Evolutionary conservation across 805 yeast genomes (phyloP).

Genomic region (Metschnikowia arizonensis): DNA sequence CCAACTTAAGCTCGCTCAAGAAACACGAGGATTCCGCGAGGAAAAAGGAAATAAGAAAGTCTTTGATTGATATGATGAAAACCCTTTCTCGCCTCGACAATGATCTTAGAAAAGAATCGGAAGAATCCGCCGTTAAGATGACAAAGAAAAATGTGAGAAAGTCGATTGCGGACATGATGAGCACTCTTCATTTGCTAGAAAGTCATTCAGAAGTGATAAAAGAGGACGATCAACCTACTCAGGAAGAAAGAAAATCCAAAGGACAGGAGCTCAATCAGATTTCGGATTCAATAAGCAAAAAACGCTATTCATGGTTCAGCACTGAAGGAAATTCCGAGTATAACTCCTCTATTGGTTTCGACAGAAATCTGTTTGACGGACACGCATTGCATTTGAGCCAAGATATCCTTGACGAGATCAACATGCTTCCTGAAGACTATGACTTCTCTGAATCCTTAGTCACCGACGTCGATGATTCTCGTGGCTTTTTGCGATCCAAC

Average conservation of each 20-base stretch:
- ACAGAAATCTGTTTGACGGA: constrained; percentile 2
- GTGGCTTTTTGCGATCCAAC: constrained; percentile 30
- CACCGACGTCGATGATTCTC: neutral
- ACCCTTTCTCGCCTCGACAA: constrained; percentile 3
- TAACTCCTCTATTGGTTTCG: neutral
- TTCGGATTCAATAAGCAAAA: neutral
- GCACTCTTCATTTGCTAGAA: constrained; percentile 22
- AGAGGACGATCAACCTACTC: neutral
- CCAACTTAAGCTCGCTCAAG: neutral
- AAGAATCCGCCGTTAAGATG: constrained; percentile 14
- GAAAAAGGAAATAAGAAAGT: constrained; percentile 4
- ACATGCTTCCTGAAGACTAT: constrained; percentile 35
- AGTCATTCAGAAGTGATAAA: constrained; percentile 6
- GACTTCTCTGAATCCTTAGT: constrained; percentile 31
- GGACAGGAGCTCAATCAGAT: neutral
- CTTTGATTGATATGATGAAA: constrained; percentile 9
- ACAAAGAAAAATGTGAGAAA: constrained; percentile 15
- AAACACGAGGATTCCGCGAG: neutral
- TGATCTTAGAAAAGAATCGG: neutral
- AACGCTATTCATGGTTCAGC: constrained; percentile 29
- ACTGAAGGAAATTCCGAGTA: constrained; percentile 24
- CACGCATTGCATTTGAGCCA: constrained; percentile 18
- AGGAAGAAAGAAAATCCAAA: neutral
- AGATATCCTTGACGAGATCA: constrained; percentile 35
- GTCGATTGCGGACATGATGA: constrained; percentile 31